Base-by-base conservation (phyloP, 1,284 basidiomycete genomes). In the Xanthoconium separans region DNA sequence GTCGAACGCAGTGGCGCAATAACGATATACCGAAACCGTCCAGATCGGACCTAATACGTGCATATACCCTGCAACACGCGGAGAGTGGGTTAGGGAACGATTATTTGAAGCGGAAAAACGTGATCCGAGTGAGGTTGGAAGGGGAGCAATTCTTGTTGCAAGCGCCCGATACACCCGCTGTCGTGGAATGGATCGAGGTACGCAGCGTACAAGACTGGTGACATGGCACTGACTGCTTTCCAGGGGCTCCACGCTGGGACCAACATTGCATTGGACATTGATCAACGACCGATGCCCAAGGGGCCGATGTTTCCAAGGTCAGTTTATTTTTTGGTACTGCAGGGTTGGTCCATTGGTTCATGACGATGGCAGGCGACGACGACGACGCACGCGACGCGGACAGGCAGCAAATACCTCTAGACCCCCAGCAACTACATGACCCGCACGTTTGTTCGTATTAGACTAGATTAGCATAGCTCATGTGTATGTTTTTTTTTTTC, bases 121-220 rank as follows among this genome's bases (percentile, higher is more conserved):
- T 98, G 37, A 94, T 99, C n/a, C 81, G 96, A 27, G 84, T 98
- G 33, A 77, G 97, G 53, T 79, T 93, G 62, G 94, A 96, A 69
- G 95, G 95, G 13, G 93, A 99, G 76, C 96, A 99, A 75, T 99
- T 99, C 72, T 76, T 99, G 67, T 69, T 99, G 58, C 97, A 99
- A 74, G 92, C 93, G 3, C 84, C 82, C 50, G 89, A 92, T 68
- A 89, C 95, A 44, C 80, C 84, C 36, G 85, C 87, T 44, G 93
- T 97, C 10, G 92, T 99, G 43, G 86, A 92, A 61, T 96, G 95
- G 93, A 96, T 99, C 63, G 96, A 99, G 86, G 95, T 91, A 61
- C 49, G 77, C 69, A 33, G 43, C 36, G 47, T 46, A 55, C 46
- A 57, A 40, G 49, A 53, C 47, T n/a, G 44, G 36, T 18, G 52